Conservation (phyloP, 2,329 filamentous ascomycete genomes). For the Exophiala lecanii-corni region DNA sequence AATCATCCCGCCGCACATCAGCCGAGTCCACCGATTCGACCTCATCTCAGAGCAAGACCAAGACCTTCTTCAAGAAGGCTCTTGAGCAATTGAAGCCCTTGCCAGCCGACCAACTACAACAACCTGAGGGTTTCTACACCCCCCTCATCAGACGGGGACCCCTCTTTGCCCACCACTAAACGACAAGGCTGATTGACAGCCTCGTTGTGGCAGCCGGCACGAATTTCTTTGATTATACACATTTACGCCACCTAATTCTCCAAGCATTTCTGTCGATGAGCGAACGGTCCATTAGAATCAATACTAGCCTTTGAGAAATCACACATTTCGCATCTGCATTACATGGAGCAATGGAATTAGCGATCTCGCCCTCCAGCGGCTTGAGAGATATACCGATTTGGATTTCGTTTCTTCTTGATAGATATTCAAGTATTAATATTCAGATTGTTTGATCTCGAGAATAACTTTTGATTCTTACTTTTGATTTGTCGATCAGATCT, state of each 20-base stretch:
- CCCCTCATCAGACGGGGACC: slow-evolving; percentile 20
- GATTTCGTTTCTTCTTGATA: too few species aligned
- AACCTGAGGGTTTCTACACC: slow-evolving; percentile 19
- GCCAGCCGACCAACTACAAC: slow-evolving; percentile 13
- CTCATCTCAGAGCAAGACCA: slow-evolving; percentile 12
- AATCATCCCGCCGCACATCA: slow-evolving; percentile 16
- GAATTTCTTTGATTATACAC: too few species aligned
- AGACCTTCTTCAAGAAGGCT: slow-evolving; percentile 17
- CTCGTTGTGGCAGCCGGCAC: too few species aligned
- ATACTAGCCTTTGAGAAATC: too few species aligned
- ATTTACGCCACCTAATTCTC: too few species aligned
- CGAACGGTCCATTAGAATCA: too few species aligned
- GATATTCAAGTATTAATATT: background rate
- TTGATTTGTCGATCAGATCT: too few species aligned
- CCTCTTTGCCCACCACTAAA: slow-evolving; percentile 10
- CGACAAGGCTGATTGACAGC: too few species aligned
- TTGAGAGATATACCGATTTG: background rate
- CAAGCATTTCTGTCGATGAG: too few species aligned
- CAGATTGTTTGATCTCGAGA: too few species aligned
- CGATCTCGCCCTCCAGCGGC: background rate
- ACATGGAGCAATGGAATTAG: background rate
- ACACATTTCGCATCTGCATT: slow-evolving; percentile 1
- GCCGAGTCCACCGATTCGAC: slow-evolving; percentile 11
- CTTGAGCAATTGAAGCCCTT: slow-evolving; percentile 18
- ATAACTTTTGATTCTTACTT: too few species aligned